A percentile compares a stretch with the other conserved stretches of the same genome.
Evolutionary conservation across 202 grass and related monocot species (phyloP).

Genomic region (Hordeum pubiflorum): DNA sequence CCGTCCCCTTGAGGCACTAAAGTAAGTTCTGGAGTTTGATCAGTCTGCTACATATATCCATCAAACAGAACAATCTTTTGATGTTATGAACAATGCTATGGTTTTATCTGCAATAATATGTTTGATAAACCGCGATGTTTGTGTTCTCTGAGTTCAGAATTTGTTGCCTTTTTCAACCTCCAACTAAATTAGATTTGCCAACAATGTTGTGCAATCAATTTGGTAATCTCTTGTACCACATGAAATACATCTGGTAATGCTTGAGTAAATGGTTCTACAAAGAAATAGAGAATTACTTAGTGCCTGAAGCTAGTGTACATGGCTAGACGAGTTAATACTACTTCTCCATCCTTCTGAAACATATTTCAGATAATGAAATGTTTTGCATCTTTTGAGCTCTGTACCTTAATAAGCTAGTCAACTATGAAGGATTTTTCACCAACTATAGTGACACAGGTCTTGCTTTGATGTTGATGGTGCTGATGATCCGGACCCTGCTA

Average conservation of each 20-base stretch:
- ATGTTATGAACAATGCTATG: not conserved
- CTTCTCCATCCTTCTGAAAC: not conserved
- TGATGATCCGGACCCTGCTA: conserved; percentile 30
- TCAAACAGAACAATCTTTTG: conserved; percentile 5
- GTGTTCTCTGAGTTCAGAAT: not conserved
- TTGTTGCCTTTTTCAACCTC: not conserved
- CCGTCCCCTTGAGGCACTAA: conserved; percentile 74
- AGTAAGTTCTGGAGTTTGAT: conserved; percentile 42
- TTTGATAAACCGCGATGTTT: conserved; percentile 17
- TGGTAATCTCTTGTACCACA: not conserved
- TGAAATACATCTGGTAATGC: not conserved
- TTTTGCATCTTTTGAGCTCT: conserved; percentile 22
- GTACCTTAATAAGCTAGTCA: conserved; percentile 10
- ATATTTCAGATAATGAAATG: not conserved
- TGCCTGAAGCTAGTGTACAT: not conserved
- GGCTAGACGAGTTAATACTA: not conserved
- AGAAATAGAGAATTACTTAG: not conserved
- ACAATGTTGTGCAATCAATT: not conserved
- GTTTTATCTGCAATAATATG: not conserved
- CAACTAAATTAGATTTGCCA: not conserved
- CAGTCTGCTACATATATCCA: not conserved
- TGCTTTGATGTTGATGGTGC: conserved; percentile 79
- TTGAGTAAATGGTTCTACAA: not conserved
- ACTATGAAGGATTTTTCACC: conserved; percentile 20
- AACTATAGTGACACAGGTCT: conserved; percentile 44